Conservation (phyloP, 169 alveolate genomes). For the Eimeria brunetti region DNA sequence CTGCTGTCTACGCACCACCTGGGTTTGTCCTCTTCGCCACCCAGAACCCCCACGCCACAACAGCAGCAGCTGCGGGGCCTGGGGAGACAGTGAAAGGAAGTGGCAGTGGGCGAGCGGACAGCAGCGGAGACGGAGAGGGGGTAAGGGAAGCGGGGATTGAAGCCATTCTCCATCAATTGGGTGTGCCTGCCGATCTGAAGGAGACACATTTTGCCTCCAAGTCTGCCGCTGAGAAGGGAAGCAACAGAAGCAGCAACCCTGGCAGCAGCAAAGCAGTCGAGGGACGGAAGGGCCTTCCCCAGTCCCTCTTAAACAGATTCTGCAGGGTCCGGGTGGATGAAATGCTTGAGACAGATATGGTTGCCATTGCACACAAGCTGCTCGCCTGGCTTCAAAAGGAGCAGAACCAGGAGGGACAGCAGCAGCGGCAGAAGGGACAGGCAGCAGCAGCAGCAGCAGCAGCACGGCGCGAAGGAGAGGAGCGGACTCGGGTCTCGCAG, state of each 20-base stretch:
- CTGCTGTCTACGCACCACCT: slow-evolving; percentile 94
- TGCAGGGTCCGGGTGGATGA: slow-evolving; percentile 93
- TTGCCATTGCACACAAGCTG: slow-evolving; percentile 72
- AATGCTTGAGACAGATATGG: slow-evolving; percentile 68
- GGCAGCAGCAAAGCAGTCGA: slow-evolving; percentile 88
- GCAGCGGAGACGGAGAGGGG: background rate
- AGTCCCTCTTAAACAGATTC: slow-evolving; percentile 99
- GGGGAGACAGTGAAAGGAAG: background rate
- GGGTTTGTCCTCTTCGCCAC: slow-evolving; percentile 99
- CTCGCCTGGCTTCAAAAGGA: background rate
- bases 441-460: background rate
- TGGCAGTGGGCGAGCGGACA: background rate
- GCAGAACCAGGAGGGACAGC: slow-evolving; percentile 36
- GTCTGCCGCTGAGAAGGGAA: background rate
- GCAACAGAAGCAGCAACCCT: background rate
- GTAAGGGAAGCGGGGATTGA: background rate
- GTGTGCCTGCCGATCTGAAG: background rate
- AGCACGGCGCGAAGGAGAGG: background rate
- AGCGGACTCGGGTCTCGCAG: background rate
- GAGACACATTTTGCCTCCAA: background rate
- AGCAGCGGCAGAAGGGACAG: background rate
- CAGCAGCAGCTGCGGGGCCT: slow-evolving; percentile 31
- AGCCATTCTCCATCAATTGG: background rate
- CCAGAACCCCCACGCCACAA: slow-evolving; percentile 95
- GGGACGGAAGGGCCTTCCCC: slow-evolving; percentile 99